Evolutionary conservation across 768 basidiomycete genomes (phyloP).

Genomic region (Mycena crocata): DNA sequence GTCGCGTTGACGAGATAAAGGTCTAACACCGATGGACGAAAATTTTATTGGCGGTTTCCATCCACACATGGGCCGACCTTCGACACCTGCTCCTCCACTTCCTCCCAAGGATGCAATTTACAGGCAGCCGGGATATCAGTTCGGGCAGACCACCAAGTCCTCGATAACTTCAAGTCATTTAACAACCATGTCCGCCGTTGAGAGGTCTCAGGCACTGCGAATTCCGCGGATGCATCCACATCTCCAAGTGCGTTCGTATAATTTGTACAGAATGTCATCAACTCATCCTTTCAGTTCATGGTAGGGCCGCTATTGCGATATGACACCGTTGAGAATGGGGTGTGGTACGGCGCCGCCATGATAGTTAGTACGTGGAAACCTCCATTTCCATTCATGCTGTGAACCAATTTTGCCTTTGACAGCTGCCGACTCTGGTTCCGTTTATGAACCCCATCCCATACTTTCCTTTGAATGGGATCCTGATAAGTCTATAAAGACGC

Average conservation of each 20-base stretch:
- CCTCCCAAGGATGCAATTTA: conserved; percentile 61
- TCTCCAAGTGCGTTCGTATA: conserved; percentile 70
- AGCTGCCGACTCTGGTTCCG: conserved; percentile 85
- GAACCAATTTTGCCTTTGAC: conserved; percentile 6
- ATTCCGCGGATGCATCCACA: conserved; percentile 82
- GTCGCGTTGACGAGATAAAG: conserved; percentile 68
- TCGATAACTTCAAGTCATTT: conserved; percentile 54
- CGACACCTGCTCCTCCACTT: conserved; percentile 58
- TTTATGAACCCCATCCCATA: conserved; percentile 79
- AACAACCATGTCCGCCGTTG: conserved; percentile 67
- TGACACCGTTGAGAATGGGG: conserved; percentile 84
- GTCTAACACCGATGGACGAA: conserved; percentile 71
- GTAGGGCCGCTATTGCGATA: conserved; percentile 89
- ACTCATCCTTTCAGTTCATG: too few relatives aligned
- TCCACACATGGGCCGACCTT: conserved; percentile 40
- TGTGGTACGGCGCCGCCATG: conserved; percentile 91
- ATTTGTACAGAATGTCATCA: too few relatives aligned
- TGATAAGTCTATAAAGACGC: conserved; percentile 39
- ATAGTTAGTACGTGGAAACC: conserved; percentile 81
- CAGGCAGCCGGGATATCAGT: conserved; percentile 30
- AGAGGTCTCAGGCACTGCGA: conserved; percentile 70
- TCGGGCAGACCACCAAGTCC: conserved; percentile 40
- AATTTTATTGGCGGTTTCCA: conserved; percentile 69
- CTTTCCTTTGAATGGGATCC: conserved; percentile 84
- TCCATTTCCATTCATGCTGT: neutral